Base-by-base conservation (phyloP, 2,329 filamentous ascomycete genomes). In the Phyllosticta paracitricarpa region DNA sequence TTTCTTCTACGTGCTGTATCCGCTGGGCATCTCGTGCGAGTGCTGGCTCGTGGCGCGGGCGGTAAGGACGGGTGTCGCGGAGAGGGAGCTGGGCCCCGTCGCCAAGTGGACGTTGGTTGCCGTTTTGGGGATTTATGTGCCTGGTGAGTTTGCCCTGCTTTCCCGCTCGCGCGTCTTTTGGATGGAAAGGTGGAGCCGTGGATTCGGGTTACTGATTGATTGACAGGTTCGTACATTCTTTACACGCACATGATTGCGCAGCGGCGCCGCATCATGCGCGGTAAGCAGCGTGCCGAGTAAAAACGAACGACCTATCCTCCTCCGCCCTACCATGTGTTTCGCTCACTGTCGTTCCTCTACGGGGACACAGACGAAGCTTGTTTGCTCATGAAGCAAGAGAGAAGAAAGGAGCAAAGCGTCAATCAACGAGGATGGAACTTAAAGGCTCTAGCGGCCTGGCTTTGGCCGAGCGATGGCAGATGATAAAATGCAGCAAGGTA, bases 201-300 rank as follows among this genome's bases (percentile, higher is more conserved):
- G 30, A 26, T 28, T 51, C 7, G 3, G 48, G 8, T 26, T 51
- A 56, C 53, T 40, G 26, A 54, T 28, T 24, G 40, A 57, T 9
- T 12, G 52, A 62, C 63, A 88, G 90, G 78, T 70, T 84, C 89
- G 3, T 96, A 94, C 69, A 82, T 95, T 61, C 77, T 97, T 62
- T 97, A 94, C 72, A 91, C 89, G 24, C 89, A 99, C 76, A 97
- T 99, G 94, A 89, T 97, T 81, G 81, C 82, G 64, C 94, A 99
- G 81, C 82, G 93, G 67, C 82, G 84, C 66, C 96, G 91, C 82
- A 84, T 93, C 59, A 79, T 91, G 78, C 83, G 84, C 60, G 82
- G 81, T 51, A 83, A 85, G 70, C 83, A 82, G 75, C 75, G 72
- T 61, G 71, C 71, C 63, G 75, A 71, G 22, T 61, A 54, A 19